Evolutionary conservation across 2,329 filamentous ascomycete species (phyloP).

Genomic region (Aspergillus pseudotamarii): DNA sequence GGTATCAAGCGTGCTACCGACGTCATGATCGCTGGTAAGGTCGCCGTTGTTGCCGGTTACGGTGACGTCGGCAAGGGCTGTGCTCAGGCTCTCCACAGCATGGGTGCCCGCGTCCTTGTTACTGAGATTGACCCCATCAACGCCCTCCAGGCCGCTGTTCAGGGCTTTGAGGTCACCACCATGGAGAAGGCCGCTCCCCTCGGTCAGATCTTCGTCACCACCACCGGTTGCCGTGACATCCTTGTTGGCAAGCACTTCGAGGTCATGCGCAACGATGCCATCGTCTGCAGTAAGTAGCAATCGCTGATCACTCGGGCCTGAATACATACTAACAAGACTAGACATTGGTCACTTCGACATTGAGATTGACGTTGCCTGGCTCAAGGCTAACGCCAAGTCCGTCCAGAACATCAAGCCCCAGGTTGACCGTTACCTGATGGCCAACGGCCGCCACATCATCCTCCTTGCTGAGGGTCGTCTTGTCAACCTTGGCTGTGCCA

Average conservation of each 20-base stretch:
- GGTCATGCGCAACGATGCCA: constrained; percentile 94
- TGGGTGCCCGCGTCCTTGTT: constrained; percentile 95
- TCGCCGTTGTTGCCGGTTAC: constrained; percentile 95
- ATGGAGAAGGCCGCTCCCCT: constrained; percentile 92
- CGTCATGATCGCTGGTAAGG: constrained; percentile 99
- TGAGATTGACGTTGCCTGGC: constrained; percentile 99
- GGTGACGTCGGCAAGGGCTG: constrained; percentile 99
- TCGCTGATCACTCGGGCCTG: neutral
- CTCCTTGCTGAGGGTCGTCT: constrained; percentile 97
- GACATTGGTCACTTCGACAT: constrained; percentile 99
- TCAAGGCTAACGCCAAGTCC: constrained; percentile 93
- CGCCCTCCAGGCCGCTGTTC: constrained; percentile 97
- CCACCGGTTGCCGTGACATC: constrained; percentile 98
- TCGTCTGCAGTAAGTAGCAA: constrained; percentile 81
- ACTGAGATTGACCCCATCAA: constrained; percentile 99
- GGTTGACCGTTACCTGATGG: constrained; percentile 96
- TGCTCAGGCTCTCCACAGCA: constrained; percentile 90
- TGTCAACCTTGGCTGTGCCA: constrained; percentile 98
- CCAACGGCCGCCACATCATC: constrained; percentile 94
- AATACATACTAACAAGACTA: constrained; percentile 29
- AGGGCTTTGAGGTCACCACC: constrained; percentile 93
- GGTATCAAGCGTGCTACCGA: constrained; percentile 99
- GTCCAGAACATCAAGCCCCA: constrained; percentile 99
- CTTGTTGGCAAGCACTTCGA: constrained; percentile 90
- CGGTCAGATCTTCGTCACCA: constrained; percentile 99